Conservation (phyloP, 2,329 filamentous ascomycete genomes). For the Passalora sequoiae region DNA sequence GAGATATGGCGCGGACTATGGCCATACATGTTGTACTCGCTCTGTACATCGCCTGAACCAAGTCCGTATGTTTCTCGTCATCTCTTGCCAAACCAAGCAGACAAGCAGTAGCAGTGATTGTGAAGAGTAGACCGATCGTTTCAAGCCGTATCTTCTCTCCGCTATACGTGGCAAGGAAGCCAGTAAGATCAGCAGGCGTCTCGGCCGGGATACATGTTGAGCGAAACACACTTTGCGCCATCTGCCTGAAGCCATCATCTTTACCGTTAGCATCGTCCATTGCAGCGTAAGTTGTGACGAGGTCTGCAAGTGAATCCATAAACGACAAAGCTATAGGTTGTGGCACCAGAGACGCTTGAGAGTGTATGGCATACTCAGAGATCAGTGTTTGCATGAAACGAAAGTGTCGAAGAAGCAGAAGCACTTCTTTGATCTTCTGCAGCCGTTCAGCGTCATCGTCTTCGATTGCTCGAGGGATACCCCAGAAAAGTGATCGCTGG, state of each 20-base stretch:
- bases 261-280: neutral
- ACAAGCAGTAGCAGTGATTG: slow-evolving; percentile 14
- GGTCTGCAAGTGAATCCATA: slow-evolving; percentile 1
- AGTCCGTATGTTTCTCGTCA: slow-evolving; percentile 8
- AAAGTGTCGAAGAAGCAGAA: slow-evolving; percentile 1
- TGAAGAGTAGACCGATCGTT: slow-evolving; percentile 19
- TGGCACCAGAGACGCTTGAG: slow-evolving; percentile 7
- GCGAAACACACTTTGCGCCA: slow-evolving; percentile 1
- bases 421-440: slow-evolving; percentile 3
- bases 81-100: slow-evolving; percentile 8
- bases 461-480: neutral
- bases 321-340: slow-evolving; percentile 1
- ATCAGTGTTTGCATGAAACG: slow-evolving; percentile 8
- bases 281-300: neutral
- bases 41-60: slow-evolving; percentile 12
- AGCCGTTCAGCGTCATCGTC: slow-evolving; percentile 2
- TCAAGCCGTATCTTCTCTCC: slow-evolving; percentile 20
- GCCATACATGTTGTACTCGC: slow-evolving; percentile 10
- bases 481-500: slow-evolving; percentile 1
- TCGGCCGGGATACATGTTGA: neutral
- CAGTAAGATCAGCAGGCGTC: neutral
- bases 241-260: neutral
- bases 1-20: slow-evolving; percentile 12
- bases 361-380: neutral
- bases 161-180: slow-evolving; percentile 16